Percentiles rank a stretch among this genome's conserved stretches.
Evolutionary conservation across 345 rosid genomes (phyloP).

Genomic region (Eucalyptus regnans): DNA sequence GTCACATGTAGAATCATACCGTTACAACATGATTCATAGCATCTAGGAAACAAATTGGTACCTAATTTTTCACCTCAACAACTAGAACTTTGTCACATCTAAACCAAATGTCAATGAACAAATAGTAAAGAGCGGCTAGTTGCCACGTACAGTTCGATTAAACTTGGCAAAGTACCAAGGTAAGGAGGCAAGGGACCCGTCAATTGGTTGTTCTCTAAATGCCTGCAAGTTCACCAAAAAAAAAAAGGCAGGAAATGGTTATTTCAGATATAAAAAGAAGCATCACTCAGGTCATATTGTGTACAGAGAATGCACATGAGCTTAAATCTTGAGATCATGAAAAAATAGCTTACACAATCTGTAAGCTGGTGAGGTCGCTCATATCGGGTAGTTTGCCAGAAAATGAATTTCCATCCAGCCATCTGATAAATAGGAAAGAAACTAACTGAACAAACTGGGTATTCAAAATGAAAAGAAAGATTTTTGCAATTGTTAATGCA

Average conservation of each 20-base stretch:
- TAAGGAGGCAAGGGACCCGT: slow-evolving; percentile 68
- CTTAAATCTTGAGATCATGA: not conserved
- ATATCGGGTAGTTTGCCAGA: slow-evolving; percentile 68
- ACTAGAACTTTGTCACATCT: not conserved
- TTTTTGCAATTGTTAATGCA: not conserved
- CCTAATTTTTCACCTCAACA: not conserved
- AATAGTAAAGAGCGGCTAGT: not conserved
- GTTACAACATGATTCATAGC: not conserved
- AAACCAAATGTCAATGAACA: not conserved
- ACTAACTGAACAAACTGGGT: not conserved
- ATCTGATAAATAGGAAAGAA: slow-evolving; percentile 24
- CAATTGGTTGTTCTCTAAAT: slow-evolving; percentile 79
- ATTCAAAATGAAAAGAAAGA: not conserved
- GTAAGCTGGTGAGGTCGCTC: slow-evolving; percentile 62
- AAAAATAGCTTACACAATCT: slow-evolving; percentile 52
- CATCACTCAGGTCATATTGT: not conserved
- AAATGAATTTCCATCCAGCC: slow-evolving; percentile 73
- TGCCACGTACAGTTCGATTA: slow-evolving; percentile 67
- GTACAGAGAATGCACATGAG: not conserved
- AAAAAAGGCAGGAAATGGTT: not conserved
- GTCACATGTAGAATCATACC: slow-evolving; percentile 9
- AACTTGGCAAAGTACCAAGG: slow-evolving; percentile 51
- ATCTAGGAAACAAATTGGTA: not conserved
- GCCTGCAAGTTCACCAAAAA: slow-evolving; percentile 26
- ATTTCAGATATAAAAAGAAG: not conserved